Evolutionary conservation across 139 green algal genomes (phyloP).

Genomic region (Spirogloea muscicola): DNA sequence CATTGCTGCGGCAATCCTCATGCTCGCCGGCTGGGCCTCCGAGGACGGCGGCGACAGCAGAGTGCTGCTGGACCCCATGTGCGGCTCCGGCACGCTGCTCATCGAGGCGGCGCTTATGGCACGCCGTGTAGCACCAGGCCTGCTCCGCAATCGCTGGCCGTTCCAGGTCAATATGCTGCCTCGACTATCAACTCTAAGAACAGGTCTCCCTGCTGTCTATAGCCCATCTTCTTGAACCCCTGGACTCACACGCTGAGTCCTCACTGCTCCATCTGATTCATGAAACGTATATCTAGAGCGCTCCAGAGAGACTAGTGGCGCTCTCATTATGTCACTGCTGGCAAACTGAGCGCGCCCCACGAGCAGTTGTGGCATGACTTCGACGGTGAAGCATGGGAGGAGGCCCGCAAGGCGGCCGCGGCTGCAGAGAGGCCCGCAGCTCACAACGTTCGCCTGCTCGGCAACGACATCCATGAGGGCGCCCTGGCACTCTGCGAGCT

Average conservation of each 20-base stretch:
- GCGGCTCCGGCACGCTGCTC: constrained; percentile 82
- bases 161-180: no score
- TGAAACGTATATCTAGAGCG: no score
- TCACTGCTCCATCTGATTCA: no score
- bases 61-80: constrained; percentile 78
- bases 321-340: no score
- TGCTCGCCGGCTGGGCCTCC: constrained; percentile 1
- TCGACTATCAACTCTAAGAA: no score
- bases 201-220: no score
- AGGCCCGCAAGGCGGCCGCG: no score
- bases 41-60: background rate
- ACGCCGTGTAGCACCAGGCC: constrained; percentile 64
- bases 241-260: no score
- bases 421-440: background rate
- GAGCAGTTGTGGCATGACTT: constrained; percentile 68
- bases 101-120: constrained; percentile 86
- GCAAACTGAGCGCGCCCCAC: no score
- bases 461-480: constrained; percentile 60
- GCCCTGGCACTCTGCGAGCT: constrained; percentile 34
- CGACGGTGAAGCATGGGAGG: constrained; percentile 43
- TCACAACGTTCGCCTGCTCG: constrained; percentile 48
- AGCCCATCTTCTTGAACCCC: no score
- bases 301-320: no score
- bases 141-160: constrained; percentile 48
- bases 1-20: constrained; percentile 66